phyloP scores from a whole-genome alignment of 2,329 filamentous ascomycete genomes.

The Sordariomycetes sp. region DNA sequence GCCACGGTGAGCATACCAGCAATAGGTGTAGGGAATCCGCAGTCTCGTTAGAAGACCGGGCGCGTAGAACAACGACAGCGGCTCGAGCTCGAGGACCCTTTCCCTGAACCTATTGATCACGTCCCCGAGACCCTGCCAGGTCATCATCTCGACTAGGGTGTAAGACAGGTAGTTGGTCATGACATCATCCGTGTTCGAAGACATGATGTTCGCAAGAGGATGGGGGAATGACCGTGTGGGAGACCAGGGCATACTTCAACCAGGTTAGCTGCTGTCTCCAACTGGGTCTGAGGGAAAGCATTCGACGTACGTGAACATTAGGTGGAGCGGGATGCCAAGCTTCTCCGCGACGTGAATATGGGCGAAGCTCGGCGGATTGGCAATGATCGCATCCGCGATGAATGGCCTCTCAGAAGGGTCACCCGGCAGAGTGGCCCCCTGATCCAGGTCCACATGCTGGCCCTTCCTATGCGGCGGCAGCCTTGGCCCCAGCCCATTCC shows the following conservation, averaged over 20 bases:
- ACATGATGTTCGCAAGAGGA: slow-evolving; percentile 72
- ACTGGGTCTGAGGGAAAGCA: not conserved
- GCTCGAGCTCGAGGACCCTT: slow-evolving; percentile 62
- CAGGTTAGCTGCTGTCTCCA: not conserved
- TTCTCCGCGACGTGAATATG: slow-evolving; percentile 69
- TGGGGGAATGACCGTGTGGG: slow-evolving; percentile 80
- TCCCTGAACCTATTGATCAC: slow-evolving; percentile 81
- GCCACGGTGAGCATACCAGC: slow-evolving; percentile 45
- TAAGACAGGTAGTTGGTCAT: slow-evolving; percentile 79
- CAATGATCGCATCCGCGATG: slow-evolving; percentile 72
- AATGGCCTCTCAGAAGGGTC: slow-evolving; percentile 49
- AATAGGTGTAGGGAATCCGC: slow-evolving; percentile 78
- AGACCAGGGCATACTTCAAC: slow-evolving; percentile 76
- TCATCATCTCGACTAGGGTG: slow-evolving; percentile 79
- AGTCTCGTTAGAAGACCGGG: slow-evolving; percentile 69
- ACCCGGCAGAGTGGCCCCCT: slow-evolving; percentile 20
- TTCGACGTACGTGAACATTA: slow-evolving; percentile 75
- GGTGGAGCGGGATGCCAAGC: slow-evolving; percentile 62
- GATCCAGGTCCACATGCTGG: slow-evolving; percentile 38
- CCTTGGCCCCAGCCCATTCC: slow-evolving; percentile 48
- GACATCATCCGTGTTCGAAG: slow-evolving; percentile 63
- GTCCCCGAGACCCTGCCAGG: slow-evolving; percentile 86
- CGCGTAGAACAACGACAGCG: slow-evolving; percentile 71
- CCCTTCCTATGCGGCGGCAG: slow-evolving; percentile 34
- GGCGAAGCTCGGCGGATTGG: slow-evolving; percentile 68